phyloP scores from a whole-genome alignment of 192 early-diverging fungal genomes.

The Linnemannia elongata region DNA sequence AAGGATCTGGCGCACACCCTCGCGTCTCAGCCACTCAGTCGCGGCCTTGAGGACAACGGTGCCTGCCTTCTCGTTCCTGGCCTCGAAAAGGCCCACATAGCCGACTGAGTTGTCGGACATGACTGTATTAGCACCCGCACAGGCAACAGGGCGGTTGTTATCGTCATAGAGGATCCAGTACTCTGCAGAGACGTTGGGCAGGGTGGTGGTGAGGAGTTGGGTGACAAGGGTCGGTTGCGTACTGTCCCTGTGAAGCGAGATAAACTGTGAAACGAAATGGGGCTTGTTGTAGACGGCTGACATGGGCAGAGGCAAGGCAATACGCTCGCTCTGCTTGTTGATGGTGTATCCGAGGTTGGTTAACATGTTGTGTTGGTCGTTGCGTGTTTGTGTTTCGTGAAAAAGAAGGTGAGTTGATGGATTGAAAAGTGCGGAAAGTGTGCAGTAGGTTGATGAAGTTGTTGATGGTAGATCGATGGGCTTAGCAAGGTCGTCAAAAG shows the following conservation, averaged over 20 bases:
- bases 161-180: conserved; percentile 54
- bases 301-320: conserved; percentile 28
- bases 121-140: conserved; percentile 46
- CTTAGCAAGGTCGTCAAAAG: background rate
- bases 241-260: conserved; percentile 34
- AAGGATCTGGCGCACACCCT: conserved; percentile 40
- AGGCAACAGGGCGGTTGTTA: conserved; percentile 35
- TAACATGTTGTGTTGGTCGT: conserved; percentile 21
- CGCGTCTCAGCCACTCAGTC: conserved; percentile 30
- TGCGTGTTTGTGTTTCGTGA: background rate
- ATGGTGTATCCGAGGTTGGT: conserved; percentile 32
- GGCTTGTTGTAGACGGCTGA: conserved; percentile 49
- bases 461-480: background rate
- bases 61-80: conserved; percentile 37
- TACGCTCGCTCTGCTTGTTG: conserved; percentile 11
- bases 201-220: conserved; percentile 22
- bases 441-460: background rate
- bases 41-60: conserved; percentile 35
- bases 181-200: conserved; percentile 23
- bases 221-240: conserved; percentile 31
- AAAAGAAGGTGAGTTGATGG: background rate
- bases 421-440: background rate
- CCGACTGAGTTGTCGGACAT: conserved; percentile 39
- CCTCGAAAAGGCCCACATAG: conserved; percentile 52
- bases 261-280: conserved; percentile 46